Base-by-base conservation (phyloP, 345 rosid species). In the Linum trigynum region DNA sequence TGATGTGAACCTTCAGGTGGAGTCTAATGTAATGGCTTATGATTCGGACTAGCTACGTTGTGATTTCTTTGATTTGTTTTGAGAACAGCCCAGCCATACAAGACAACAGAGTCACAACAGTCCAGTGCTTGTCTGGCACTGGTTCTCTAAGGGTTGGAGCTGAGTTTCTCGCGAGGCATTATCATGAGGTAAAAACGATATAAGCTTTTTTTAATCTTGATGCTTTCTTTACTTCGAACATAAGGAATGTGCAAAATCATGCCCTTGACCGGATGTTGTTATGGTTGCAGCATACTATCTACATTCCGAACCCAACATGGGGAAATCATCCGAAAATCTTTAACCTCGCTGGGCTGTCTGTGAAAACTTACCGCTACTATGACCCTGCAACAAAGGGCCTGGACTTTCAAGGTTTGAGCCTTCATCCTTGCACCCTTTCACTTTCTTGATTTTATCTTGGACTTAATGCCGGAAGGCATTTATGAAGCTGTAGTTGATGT, bases 311-410 rank as follows among this genome's bases (percentile, higher is more conserved):
- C 66, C 78, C 76, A 50, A 79, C 83, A 7, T 81, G 76, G 10
- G 65, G 65, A 55, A 76, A 79, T 71, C 85, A 82, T 71, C 85
- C 83, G 5, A 79, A 77, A 39, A 70, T 76, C 69, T 79, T 82
- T 42, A 55, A 62, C 53, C 66, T 73, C 23, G 74, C 66, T 1
- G 85, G 85, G 9, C 55, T 76, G 50, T 16, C 73, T 9, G 32
- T 82, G 63, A 77, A 74, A 76, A 70, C 72, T 48, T 79, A 82
- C 72, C 78, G 75, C 55, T 79, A 82, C 68, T 79, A 79, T 74
- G 83, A 82, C 77, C 78, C 83, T 16, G 56, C 43, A 42, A 74
- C 81, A 59, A 11, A 55, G 53, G 83, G 79, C 40, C 71, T 82
- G 55, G 79, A 82, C 71, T 79, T 79, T 61, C 79, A 77, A 82